Evolutionary conservation across 768 basidiomycete genomes (phyloP), one percentile per base, ranked within the genome.

Genomic region (Mycena sanguinolenta): DNA sequence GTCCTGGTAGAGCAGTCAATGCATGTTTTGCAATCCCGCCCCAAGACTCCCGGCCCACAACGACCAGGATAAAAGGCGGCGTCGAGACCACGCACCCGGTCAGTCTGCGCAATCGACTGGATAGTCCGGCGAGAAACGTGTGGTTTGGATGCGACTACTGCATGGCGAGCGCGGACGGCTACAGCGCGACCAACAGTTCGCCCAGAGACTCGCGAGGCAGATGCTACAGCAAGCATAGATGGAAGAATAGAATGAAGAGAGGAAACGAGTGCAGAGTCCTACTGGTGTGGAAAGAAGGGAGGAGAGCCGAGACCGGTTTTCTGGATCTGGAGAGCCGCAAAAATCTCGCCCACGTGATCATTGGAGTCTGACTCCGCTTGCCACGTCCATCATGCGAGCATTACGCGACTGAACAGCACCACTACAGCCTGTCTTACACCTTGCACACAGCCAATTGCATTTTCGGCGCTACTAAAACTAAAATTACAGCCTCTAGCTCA

Each of bases 81-180:
- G 9, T 42, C 44, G 42, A 25, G 60, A 17, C 38, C 62, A 84
- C 87, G 49, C 73, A 93, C 92, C 76, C 92, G 83, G 83, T 94
- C 92, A 8, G 92, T 92, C 78, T 94, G 92, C 12, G 91, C 90
- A 67, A 87, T 85, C 71, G 88, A 87, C 75, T 91, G 90, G 61
- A 91, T 83, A 60, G 80, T 81, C 54, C 89, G 82, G 61, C 80
- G 75, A 28, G 79, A 79, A 52, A 79, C 75, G 55, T 76, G 77
- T 76, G 54, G 79, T 77, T 60, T 79, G 79, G 58, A 79, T 77
- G 23, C 77, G 72, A 52, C 81, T 76, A 69, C 71, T 53, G 84
- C 82, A 65, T 86, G 87, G 66, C 85, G 85, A 36, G 84, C 83
- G 49, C 87, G 86, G 54, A 89, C 82, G 65, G 87, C 76, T 28